Evolutionary conservation across 2,329 filamentous ascomycete species (phyloP).

Genomic region (Cercospora sesami): DNA sequence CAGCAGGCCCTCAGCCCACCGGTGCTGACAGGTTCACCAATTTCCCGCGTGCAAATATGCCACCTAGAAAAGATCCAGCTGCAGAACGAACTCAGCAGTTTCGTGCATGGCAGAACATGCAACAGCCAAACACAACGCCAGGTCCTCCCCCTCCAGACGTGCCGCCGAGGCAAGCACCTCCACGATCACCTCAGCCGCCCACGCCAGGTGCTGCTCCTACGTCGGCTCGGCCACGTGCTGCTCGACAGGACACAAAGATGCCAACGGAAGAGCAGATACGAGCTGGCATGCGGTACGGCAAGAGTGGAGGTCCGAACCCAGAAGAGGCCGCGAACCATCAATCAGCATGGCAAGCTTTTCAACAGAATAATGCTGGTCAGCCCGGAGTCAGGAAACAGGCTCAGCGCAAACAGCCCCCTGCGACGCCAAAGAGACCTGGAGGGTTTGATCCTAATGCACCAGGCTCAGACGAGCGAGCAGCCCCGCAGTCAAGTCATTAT

Average conservation of each 20-base stretch:
- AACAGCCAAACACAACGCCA: slow-evolving; percentile 38
- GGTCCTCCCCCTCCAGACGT: slow-evolving; percentile 26
- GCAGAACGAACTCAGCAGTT: slow-evolving; percentile 48
- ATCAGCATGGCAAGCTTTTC: slow-evolving; percentile 41
- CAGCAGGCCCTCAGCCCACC: slow-evolving; percentile 33
- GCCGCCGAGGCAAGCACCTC: slow-evolving; percentile 25
- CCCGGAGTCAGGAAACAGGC: slow-evolving; percentile 42
- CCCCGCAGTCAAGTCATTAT: slow-evolving; percentile 37
- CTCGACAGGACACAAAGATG: slow-evolving; percentile 38
- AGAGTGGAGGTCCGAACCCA: slow-evolving; percentile 22
- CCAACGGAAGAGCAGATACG: slow-evolving; percentile 42
- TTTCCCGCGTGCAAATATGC: slow-evolving; percentile 40
- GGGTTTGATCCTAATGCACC: slow-evolving; percentile 61
- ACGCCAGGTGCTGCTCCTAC: slow-evolving; percentile 18
- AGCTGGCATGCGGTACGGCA: slow-evolving; percentile 39
- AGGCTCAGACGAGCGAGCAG: slow-evolving; percentile 61
- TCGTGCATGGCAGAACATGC: slow-evolving; percentile 54
- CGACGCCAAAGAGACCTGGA: slow-evolving; percentile 50
- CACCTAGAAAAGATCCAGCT: slow-evolving; percentile 41
- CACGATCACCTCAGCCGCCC: slow-evolving; percentile 30
- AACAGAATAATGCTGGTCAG: slow-evolving; percentile 27
- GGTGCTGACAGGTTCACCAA: slow-evolving; percentile 50
- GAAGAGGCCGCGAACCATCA: slow-evolving; percentile 35
- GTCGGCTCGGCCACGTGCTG: slow-evolving; percentile 18
- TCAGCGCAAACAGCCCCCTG: slow-evolving; percentile 37